A percentile compares a stretch with the other conserved stretches of the same genome.
Evolutionary conservation across 192 early-diverging fungal species (phyloP).

Genomic region (Coemansia sp.): DNA sequence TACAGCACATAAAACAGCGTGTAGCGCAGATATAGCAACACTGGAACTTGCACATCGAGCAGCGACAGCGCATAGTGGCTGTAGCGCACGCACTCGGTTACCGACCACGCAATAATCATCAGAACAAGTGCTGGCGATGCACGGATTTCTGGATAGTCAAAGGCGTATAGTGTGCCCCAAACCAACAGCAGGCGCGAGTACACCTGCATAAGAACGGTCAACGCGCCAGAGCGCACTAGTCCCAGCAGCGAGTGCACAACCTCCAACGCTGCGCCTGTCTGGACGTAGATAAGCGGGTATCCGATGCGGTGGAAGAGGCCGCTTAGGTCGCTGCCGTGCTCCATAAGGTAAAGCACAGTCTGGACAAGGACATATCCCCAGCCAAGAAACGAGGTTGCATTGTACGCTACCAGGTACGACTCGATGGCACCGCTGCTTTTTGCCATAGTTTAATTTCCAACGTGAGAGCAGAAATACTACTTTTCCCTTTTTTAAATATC

Average conservation of each 20-base stretch:
- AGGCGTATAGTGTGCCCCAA: conserved; percentile 73
- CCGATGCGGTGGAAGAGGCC: conserved; percentile 66
- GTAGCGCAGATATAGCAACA: conserved; percentile 63
- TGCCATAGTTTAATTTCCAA: neutral
- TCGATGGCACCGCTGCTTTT: conserved; percentile 29
- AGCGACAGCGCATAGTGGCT: conserved; percentile 82
- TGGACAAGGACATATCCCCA: conserved; percentile 74
- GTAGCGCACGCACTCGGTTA: conserved; percentile 92
- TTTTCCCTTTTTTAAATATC: too few relatives aligned
- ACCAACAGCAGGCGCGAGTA: conserved; percentile 80
- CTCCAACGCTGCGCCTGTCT: conserved; percentile 83
- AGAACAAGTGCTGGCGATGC: conserved; percentile 66
- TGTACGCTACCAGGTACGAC: conserved; percentile 83
- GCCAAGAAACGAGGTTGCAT: conserved; percentile 72
- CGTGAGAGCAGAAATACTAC: too few relatives aligned
- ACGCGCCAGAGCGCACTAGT: conserved; percentile 75
- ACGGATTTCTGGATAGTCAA: conserved; percentile 68
- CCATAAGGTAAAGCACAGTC: conserved; percentile 55
- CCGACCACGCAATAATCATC: conserved; percentile 87
- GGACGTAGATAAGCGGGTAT: conserved; percentile 64
- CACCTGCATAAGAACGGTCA: conserved; percentile 84
- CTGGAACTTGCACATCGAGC: conserved; percentile 52
- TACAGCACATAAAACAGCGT: conserved; percentile 94
- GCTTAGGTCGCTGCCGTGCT: conserved; percentile 56
- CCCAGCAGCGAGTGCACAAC: conserved; percentile 61